These are phyloP conservation scores for Cordyceps tenuipes DNA, from an alignment of 2,329 filamentous ascomycete genomes.

Conservation along the genomic window DNA sequence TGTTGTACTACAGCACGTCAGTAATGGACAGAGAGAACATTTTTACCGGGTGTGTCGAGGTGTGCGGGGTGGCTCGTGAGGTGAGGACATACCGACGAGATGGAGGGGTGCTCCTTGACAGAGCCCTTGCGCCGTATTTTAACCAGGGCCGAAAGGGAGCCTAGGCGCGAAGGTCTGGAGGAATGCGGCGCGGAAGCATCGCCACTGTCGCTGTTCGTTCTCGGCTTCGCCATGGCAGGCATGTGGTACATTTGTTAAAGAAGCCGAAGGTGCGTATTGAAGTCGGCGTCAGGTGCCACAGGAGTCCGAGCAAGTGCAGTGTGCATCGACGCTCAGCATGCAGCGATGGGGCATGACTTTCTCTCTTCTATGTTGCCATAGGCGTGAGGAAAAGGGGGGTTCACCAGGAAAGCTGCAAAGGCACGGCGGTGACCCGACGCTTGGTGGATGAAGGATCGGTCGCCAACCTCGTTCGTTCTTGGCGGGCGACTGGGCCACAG, in stretches of 20 bases:
- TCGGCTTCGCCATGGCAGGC: slow-evolving; percentile 3
- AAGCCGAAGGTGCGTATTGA: background rate
- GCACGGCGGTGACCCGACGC: background rate
- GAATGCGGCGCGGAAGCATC: background rate
- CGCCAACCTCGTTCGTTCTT: slow-evolving; percentile 2
- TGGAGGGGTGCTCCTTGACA: background rate
- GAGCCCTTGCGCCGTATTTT: slow-evolving; percentile 7
- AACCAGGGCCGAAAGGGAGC: slow-evolving; percentile 1
- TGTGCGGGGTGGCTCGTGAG: too few relatives aligned
- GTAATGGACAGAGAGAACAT: slow-evolving; percentile 1
- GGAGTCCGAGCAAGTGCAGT: background rate
- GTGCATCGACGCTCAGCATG: background rate
- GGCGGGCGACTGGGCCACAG: slow-evolving; percentile 2
- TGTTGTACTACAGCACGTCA: slow-evolving; percentile 11
- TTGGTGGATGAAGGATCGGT: background rate
- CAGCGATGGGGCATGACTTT: background rate
- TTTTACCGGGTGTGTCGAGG: background rate
- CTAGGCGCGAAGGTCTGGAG: slow-evolving; percentile 3
- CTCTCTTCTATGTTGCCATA: background rate
- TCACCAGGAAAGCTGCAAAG: background rate
- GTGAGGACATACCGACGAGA: background rate
- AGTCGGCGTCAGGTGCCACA: background rate
- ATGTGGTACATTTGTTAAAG: background rate
- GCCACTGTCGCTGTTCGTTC: slow-evolving; percentile 9
- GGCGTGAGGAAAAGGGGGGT: background rate